Percentiles rank a stretch among this genome's conserved stretches.
phyloP scores from a whole-genome alignment of 495 filamentous ascomycete species.

The Talaromyces ruber region DNA sequence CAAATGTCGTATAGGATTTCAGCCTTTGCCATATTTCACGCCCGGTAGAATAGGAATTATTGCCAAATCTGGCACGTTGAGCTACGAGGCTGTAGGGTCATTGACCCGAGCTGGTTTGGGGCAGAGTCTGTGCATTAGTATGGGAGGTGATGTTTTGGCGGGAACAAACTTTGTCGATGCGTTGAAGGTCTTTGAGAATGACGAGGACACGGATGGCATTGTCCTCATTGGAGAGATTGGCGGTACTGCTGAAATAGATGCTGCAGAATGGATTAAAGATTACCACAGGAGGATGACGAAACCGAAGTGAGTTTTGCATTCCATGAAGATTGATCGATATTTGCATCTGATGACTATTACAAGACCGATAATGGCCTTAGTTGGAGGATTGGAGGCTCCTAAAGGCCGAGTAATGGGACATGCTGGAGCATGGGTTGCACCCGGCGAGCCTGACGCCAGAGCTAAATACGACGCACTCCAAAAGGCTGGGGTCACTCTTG shows the following conservation, averaged over 20 bases:
- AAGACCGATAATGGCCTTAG: slow-evolving; percentile 72
- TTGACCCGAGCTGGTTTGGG: slow-evolving; percentile 75
- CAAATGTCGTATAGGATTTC: slow-evolving; percentile 79
- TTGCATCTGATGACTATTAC: neutral
- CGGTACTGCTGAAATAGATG: slow-evolving; percentile 72
- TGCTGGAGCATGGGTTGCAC: slow-evolving; percentile 67
- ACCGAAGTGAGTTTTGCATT: slow-evolving; percentile 54
- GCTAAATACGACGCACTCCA: slow-evolving; percentile 63
- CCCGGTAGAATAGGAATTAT: slow-evolving; percentile 74
- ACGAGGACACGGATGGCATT: slow-evolving; percentile 72
- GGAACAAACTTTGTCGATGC: slow-evolving; percentile 79
- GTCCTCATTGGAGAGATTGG: slow-evolving; percentile 82
- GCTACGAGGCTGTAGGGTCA: slow-evolving; percentile 81
- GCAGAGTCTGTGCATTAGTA: slow-evolving; percentile 78
- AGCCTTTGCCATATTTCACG: slow-evolving; percentile 67
- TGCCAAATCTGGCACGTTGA: slow-evolving; percentile 81
- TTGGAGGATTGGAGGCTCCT: slow-evolving; percentile 61
- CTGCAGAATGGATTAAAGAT: slow-evolving; percentile 68
- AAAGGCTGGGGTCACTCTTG: slow-evolving; percentile 63
- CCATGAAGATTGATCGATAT: neutral
- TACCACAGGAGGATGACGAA: slow-evolving; percentile 49
- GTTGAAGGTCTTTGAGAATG: slow-evolving; percentile 61
- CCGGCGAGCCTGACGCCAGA: slow-evolving; percentile 56
- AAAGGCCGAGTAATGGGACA: slow-evolving; percentile 78
- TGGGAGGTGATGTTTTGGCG: slow-evolving; percentile 79